phyloP scores from a whole-genome alignment of 1,139 yeast genomes.

The Zygosaccharomyces sapae region DNA sequence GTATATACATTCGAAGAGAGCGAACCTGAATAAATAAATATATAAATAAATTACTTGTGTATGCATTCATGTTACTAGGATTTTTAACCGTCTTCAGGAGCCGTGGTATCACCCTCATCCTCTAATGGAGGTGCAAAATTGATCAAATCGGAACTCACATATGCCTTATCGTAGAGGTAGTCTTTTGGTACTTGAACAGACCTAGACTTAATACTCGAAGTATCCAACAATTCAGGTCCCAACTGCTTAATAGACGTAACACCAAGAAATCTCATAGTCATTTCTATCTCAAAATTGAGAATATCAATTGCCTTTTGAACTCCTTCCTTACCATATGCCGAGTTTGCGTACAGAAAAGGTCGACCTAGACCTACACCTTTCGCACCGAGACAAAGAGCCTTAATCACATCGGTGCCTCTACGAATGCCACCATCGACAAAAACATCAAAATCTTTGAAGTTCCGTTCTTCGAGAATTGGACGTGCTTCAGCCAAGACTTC shows the following conservation, averaged over 20 bases:
- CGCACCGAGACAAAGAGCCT: slow-evolving; percentile 70
- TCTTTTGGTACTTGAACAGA: slow-evolving; percentile 47
- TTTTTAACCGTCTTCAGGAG: no score
- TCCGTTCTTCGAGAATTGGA: slow-evolving; percentile 47
- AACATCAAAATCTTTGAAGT: slow-evolving; percentile 48
- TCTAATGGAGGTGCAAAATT: slow-evolving; percentile 5
- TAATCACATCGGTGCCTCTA: slow-evolving; percentile 62
- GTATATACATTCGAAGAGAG: no score
- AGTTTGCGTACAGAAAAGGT: slow-evolving; percentile 67
- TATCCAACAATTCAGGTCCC: slow-evolving; percentile 51
- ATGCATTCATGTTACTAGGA: no score
- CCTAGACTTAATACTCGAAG: slow-evolving; percentile 40
- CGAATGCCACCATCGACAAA: slow-evolving; percentile 58
- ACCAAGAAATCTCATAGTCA: slow-evolving; percentile 87
- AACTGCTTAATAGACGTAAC: slow-evolving; percentile 63
- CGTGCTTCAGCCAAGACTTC: slow-evolving; percentile 63
- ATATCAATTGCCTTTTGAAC: slow-evolving; percentile 73
- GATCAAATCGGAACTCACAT: slow-evolving; percentile 37
- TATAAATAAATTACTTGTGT: no score
- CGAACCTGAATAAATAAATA: no score
- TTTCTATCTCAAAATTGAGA: slow-evolving; percentile 72
- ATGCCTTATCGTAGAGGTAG: slow-evolving; percentile 42
- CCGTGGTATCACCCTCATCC: not conserved
- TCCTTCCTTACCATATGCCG: slow-evolving; percentile 73
- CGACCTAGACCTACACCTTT: slow-evolving; percentile 74